Conservation (phyloP, 306 rosid genomes). For the Castanea sativa region DNA sequence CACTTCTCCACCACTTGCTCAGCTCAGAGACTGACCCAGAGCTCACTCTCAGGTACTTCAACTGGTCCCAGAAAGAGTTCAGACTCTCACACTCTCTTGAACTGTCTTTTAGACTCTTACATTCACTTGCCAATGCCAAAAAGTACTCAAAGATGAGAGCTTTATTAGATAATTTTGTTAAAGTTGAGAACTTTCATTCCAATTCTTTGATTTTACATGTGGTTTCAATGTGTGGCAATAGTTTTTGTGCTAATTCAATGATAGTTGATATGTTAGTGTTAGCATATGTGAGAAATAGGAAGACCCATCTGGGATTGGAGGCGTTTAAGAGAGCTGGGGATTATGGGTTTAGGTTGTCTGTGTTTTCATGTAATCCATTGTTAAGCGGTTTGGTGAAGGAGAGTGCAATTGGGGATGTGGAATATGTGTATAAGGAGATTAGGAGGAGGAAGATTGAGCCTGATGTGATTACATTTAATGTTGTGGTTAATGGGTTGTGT, state of each 20-base stretch:
- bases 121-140: slow-evolving; percentile 46
- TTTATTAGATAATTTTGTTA: slow-evolving; percentile 52
- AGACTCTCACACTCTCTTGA: slow-evolving; percentile 43
- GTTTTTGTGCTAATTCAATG: slow-evolving; percentile 34
- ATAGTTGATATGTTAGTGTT: slow-evolving; percentile 60
- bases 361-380: slow-evolving; percentile 60
- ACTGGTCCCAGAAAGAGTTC: slow-evolving; percentile 60
- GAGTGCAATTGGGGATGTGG: slow-evolving; percentile 44
- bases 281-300: slow-evolving; percentile 50
- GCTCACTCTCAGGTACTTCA: slow-evolving; percentile 61
- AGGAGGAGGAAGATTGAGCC: slow-evolving; percentile 55
- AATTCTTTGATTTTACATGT: slow-evolving; percentile 53
- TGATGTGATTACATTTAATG: slow-evolving; percentile 58
- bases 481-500: slow-evolving; percentile 71
- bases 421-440: slow-evolving; percentile 58
- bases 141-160: slow-evolving; percentile 56
- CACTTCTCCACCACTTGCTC: slow-evolving; percentile 50
- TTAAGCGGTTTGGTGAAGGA: slow-evolving; percentile 59
- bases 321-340: slow-evolving; percentile 61
- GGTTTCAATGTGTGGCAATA: slow-evolving; percentile 33
- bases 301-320: slow-evolving; percentile 44
- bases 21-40: slow-evolving; percentile 48
- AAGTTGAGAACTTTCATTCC: slow-evolving; percentile 36
- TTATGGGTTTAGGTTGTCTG: slow-evolving; percentile 53
- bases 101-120: slow-evolving; percentile 49